Base-by-base conservation (phyloP, 1,284 basidiomycete genomes). In the Meripilus lineatus region DNA sequence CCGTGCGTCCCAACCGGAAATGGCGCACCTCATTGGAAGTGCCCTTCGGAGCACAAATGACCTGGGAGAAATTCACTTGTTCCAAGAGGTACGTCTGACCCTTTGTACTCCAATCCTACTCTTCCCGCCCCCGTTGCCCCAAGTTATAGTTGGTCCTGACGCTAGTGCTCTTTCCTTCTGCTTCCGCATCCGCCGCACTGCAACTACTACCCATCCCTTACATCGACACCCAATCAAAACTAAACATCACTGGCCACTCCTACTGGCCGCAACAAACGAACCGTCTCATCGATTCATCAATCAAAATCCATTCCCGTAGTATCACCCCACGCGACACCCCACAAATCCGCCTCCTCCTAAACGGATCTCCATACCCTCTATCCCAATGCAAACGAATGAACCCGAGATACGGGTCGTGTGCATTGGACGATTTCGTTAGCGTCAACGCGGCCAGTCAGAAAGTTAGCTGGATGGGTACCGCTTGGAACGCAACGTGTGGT, bases 11-110 rank as follows among this genome's bases (percentile, higher is more conserved):
- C 3, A 53, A 54, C 41, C 64, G 72, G 22, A 64, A 58, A 32
- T 76, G 67, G 58, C 62, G 65, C 38, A 71, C 69, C 24, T 66
- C 70, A 8, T 51, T 51, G 5, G 70, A 74, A 50, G 66, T 71
- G 10, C 71, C 70, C 23, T 73, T 74, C 47, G 69, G 55, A 5
- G 67, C 72, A 28, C 63, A 64, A 50, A 73, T 72, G 72, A 56
- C 69, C 34, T 76, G 67, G 68, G 68, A 73, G 54, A 67, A 58
- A 48, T 68, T 73, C 50, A 57, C 55, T 2, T 75, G 71, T 57
- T 36, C 55, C 26, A 52, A 56, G 13, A 65, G 63, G 55, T 66
- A 35, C 28, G 60, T 56, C n/a, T n/a, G n/a, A n/a, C n/a, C 22
- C 22, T 24, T 21, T 20, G 20, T 32, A n/a, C 40, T 32, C 13